Evolutionary conservation across 345 rosid genomes (phyloP).

Genomic region (Mangifera indica): DNA sequence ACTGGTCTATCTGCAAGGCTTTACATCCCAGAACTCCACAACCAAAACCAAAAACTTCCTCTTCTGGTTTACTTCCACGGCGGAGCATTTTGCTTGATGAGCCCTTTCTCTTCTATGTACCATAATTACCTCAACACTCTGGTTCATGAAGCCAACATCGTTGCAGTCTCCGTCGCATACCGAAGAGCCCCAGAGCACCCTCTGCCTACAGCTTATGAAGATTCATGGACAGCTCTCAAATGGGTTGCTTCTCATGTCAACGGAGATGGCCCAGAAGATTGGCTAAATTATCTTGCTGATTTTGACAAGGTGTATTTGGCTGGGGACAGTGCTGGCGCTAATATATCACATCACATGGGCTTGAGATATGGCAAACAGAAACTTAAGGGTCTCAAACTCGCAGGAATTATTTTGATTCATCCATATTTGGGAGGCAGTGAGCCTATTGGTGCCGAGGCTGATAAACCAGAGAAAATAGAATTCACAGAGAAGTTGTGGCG

Average conservation of each 20-base stretch:
- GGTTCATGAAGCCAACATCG: constrained; percentile 20
- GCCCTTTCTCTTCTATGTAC: constrained; percentile 30
- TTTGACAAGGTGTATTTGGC: constrained; percentile 27
- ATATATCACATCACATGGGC: constrained; percentile 36
- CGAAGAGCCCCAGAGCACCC: constrained; percentile 40
- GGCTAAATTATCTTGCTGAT: constrained; percentile 33
- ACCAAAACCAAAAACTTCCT: too few relatives aligned
- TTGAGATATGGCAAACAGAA: constrained; percentile 20
- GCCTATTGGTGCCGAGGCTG: constrained; percentile 16
- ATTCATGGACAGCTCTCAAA: constrained; percentile 37
- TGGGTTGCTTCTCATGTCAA: constrained; percentile 34
- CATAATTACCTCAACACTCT: constrained; percentile 33
- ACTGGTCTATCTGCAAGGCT: constrained; percentile 31
- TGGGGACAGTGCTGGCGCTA: constrained; percentile 46
- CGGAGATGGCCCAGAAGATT: constrained; percentile 34
- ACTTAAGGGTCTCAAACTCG: constrained; percentile 12
- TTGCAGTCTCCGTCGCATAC: constrained; percentile 35
- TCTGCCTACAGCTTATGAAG: constrained; percentile 30
- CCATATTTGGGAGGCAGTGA: constrained; percentile 34
- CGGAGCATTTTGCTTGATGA: constrained; percentile 31
- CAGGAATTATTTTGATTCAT: constrained; percentile 20
- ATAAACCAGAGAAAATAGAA: neutral
- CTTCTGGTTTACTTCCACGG: constrained; percentile 40
- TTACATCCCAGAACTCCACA: constrained; percentile 47
- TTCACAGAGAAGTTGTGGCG: constrained; percentile 17